A percentile compares a stretch with the other conserved stretches of the same genome.
Evolutionary conservation across 805 yeast species (phyloP).

Genomic region (Yamadazyma phyllophila): DNA sequence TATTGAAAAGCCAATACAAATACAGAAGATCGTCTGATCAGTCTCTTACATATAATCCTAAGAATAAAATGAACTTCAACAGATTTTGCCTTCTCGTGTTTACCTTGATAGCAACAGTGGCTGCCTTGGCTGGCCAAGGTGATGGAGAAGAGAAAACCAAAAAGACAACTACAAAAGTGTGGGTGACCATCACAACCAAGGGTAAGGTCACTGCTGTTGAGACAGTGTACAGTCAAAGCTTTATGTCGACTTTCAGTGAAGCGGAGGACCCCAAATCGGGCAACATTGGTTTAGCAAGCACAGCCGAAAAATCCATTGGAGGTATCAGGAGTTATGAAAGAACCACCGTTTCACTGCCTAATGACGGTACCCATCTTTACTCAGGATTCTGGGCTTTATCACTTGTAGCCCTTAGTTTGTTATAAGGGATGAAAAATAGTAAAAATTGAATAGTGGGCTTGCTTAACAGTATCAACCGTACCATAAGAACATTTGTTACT

Average conservation of each 20-base stretch:
- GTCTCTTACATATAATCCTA: no score
- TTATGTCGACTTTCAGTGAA: slow-evolving; percentile 23
- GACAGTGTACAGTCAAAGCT: slow-evolving; percentile 25
- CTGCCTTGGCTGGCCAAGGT: slow-evolving; percentile 19
- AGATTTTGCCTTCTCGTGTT: not conserved
- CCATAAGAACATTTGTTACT: no score
- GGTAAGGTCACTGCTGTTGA: slow-evolving; percentile 28
- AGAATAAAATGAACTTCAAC: slow-evolving; percentile 4
- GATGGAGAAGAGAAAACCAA: slow-evolving; percentile 11
- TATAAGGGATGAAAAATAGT: not conserved
- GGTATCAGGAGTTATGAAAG: slow-evolving; percentile 27
- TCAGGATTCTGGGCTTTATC: slow-evolving; percentile 8
- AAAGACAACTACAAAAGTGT: slow-evolving; percentile 26
- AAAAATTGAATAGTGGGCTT: no score
- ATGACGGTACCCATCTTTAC: slow-evolving; percentile 34
- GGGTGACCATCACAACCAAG: slow-evolving; percentile 32
- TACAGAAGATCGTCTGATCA: no score
- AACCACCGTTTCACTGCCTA: slow-evolving; percentile 21
- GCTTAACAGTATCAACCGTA: no score
- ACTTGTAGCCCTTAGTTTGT: slow-evolving; percentile 2
- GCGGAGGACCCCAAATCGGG: slow-evolving; percentile 23
- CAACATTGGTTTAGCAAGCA: slow-evolving; percentile 29
- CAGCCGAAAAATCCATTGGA: slow-evolving; percentile 22
- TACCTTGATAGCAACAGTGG: slow-evolving; percentile 8
- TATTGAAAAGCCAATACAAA: no score